Conservation (phyloP, 1,284 basidiomycete genomes). For the Microbotryum intermedium region DNA sequence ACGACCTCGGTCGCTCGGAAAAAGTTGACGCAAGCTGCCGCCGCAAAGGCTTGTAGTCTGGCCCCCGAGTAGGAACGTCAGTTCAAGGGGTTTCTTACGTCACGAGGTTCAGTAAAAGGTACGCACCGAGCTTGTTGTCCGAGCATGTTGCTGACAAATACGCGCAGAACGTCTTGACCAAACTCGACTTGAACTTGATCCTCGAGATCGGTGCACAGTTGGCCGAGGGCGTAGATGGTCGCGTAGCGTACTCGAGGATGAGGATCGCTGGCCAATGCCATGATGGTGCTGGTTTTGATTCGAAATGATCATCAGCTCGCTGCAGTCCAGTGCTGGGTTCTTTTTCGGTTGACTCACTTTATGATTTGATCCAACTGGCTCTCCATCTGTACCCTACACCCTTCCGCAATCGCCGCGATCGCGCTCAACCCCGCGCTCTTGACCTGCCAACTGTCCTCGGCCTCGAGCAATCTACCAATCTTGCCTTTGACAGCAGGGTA, state of each 20-base stretch:
- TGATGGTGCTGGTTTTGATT: background rate
- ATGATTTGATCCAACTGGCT: background rate
- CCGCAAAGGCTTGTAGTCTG: slow-evolving; percentile 9
- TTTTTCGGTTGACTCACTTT: background rate
- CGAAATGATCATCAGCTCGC: no score
- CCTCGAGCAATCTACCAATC: background rate
- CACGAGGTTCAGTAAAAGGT: background rate
- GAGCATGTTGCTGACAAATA: background rate
- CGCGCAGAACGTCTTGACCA: background rate
- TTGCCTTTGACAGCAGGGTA: background rate
- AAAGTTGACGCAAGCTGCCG: slow-evolving; percentile 11
- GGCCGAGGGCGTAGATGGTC: slow-evolving; percentile 3
- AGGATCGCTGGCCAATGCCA: background rate
- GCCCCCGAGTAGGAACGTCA: background rate
- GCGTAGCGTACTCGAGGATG: slow-evolving; percentile 10
- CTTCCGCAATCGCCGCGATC: slow-evolving; percentile 7
- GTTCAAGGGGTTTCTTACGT: background rate
- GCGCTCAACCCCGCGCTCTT: slow-evolving; percentile 1
- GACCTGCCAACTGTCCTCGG: background rate
- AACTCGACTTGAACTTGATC: slow-evolving; percentile 1
- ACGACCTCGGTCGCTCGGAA: slow-evolving; percentile 1
- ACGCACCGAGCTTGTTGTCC: background rate
- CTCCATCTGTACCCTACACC: background rate
- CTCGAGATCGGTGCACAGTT: slow-evolving; percentile 11
- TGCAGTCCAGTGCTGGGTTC: no score